These are phyloP conservation scores for Phymatotrichopsis omnivora DNA, from an alignment of 2,329 filamentous ascomycete species.

Conservation along the genomic window DNA sequence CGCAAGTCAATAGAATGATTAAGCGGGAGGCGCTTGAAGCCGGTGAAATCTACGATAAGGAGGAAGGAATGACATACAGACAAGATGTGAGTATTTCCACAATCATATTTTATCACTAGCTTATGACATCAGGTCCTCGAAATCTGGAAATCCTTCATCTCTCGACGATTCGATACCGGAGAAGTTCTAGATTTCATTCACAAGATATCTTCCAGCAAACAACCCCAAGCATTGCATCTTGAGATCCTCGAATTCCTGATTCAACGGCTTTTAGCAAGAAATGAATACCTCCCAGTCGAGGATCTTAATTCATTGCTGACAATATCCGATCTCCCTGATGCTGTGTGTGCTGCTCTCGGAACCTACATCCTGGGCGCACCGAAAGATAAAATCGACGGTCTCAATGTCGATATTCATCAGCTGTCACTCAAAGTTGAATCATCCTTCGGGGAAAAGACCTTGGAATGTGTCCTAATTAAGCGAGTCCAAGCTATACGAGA, in stretches of 20 bases:
- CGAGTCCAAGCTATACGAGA: slow-evolving; percentile 16
- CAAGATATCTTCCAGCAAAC: background rate
- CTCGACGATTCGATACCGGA: slow-evolving; percentile 4
- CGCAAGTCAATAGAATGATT: too few species aligned
- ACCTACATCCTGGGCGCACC: slow-evolving; percentile 10
- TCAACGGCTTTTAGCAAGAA: slow-evolving; percentile 5
- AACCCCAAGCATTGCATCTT: slow-evolving; percentile 15
- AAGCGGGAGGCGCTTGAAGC: too few species aligned
- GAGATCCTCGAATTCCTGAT: slow-evolving; percentile 15
- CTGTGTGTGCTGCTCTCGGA: slow-evolving; percentile 12
- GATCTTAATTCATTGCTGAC: slow-evolving; percentile 8
- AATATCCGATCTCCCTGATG: slow-evolving; percentile 6
- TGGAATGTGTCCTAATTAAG: slow-evolving; percentile 22
- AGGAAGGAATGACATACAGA: too few species aligned
- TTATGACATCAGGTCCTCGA: slow-evolving; percentile 16
- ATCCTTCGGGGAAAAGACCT: background rate
- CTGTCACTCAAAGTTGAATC: background rate
- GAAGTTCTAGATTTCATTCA: slow-evolving; percentile 13
- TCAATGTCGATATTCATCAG: background rate
- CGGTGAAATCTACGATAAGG: too few species aligned
- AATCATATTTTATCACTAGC: slow-evolving; percentile 9
- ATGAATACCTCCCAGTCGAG: slow-evolving; percentile 8
- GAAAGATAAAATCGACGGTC: slow-evolving; percentile 6
- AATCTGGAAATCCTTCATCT: slow-evolving; percentile 11
- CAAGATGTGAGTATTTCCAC: too few species aligned